Evolutionary conservation across 176 grass and related monocot genomes (phyloP).

Genomic region (Cenchrus americanus): DNA sequence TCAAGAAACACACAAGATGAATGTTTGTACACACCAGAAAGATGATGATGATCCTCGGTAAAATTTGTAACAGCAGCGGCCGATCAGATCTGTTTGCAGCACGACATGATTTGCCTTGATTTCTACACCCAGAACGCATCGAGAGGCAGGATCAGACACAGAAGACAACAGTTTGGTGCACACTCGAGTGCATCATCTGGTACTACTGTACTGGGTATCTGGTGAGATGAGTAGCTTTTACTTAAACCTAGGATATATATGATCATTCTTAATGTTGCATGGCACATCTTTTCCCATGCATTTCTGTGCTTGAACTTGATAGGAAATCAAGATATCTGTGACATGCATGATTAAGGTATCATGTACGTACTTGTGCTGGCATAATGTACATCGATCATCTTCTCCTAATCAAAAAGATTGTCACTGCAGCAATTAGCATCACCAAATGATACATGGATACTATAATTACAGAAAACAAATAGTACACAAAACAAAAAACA

Average conservation of each 20-base stretch:
- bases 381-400: neutral
- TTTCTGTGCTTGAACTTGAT: neutral
- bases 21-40: constrained; percentile 1
- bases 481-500: neutral
- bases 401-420: too few species aligned
- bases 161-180: neutral
- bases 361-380: neutral
- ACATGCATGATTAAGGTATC: neutral
- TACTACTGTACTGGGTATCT: neutral
- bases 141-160: constrained; percentile 6
- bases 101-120: constrained; percentile 49
- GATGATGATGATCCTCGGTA: neutral
- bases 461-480: neutral
- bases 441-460: too few species aligned
- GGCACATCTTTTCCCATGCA: neutral
- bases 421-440: too few species aligned
- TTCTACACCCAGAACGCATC: constrained; percentile 41
- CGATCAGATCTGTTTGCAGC: constrained; percentile 23
- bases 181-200: constrained; percentile 41
- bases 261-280: neutral
- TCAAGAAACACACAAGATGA: constrained; percentile 31
- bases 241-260: constrained; percentile 35
- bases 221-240: constrained; percentile 42
- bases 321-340: neutral
- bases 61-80: constrained; percentile 26